phyloP scores from a whole-genome alignment of 2,329 filamentous ascomycete species.

The Emmonsiellopsis sp. region DNA sequence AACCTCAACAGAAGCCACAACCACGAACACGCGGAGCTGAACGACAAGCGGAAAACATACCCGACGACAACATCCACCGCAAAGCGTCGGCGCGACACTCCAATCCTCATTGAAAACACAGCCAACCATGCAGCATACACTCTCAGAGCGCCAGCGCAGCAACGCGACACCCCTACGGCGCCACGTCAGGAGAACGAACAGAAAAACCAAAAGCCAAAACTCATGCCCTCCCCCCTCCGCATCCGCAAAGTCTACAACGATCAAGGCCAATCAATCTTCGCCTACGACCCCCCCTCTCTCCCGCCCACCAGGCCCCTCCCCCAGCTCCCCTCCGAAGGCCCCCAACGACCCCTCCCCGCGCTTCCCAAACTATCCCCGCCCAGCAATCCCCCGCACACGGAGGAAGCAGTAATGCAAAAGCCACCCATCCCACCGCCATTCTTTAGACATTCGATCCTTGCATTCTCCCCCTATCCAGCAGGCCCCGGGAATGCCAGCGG shows the following conservation, averaged over 20 bases:
- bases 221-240: constrained; percentile 20
- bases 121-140: neutral
- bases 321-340: constrained; percentile 2
- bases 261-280: neutral
- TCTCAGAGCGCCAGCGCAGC: neutral
- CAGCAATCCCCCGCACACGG: neutral
- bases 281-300: constrained; percentile 9
- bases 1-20: neutral
- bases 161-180: neutral
- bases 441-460: neutral
- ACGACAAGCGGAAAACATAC: neutral
- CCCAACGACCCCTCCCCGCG: neutral
- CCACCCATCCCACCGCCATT: neutral
- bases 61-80: neutral
- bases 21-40: neutral
- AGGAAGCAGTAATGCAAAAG: neutral
- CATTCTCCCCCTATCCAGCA: neutral
- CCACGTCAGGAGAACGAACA: neutral
- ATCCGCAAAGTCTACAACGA: constrained; percentile 15
- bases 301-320: constrained; percentile 15
- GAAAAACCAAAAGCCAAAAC: neutral
- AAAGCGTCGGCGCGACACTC: neutral
- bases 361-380: neutral
- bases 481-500: constrained; percentile 16
- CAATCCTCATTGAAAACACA: neutral